Base-by-base conservation (phyloP, 805 yeast genomes). In the Maudiozyma barnettii region DNA sequence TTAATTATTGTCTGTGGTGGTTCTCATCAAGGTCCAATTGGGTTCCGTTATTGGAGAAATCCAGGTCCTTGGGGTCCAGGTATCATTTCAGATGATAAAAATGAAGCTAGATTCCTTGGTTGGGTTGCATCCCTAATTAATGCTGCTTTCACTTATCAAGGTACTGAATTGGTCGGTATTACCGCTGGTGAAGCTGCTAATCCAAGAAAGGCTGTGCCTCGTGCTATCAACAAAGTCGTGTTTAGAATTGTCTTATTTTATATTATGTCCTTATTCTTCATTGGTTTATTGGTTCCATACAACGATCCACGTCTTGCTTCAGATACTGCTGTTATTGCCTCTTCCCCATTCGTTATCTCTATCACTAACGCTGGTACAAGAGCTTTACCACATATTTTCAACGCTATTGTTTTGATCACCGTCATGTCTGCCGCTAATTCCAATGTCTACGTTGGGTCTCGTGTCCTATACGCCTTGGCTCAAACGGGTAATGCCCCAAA, bases 341-440 rank as follows among this genome's bases (percentile, higher is more conserved):
- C 81, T 12, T 82, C 87, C 22, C 88, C 88, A 16, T 82, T 80
- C 57, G 76, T 81, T 51, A 75, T 82, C 57, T 82, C 88, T 39
- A 79, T 82, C 62, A 59, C 70, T 50, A 80, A 78, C 61, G 77
- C 82, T 2, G 87, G 87, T 36, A 83, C 89, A 20, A 71, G 69
- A 50, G 76, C 80, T 2, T 68, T 84, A 50, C 87, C 89, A 43
- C 73, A 77, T 57, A 79, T 84, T 48, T 80, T 84, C 66, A 84
- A 84, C 61, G 90, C 84, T 14, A 79, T 83, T 41, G 80, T 84
- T 49, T 63, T 83, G 52, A 56, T 75, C 37, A 80, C 90, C 10
- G 76, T 83, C 48, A 70, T 82, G 45, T 82, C 90, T 19, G 90
- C 91, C 33, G 91, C 83, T 55, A 84, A 84, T 67, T 82, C 89